Percentiles rank a stretch among this genome's conserved stretches.
Evolutionary conservation across 176 grass and related monocot species (phyloP).

Genomic region (Oryza australiensis): DNA sequence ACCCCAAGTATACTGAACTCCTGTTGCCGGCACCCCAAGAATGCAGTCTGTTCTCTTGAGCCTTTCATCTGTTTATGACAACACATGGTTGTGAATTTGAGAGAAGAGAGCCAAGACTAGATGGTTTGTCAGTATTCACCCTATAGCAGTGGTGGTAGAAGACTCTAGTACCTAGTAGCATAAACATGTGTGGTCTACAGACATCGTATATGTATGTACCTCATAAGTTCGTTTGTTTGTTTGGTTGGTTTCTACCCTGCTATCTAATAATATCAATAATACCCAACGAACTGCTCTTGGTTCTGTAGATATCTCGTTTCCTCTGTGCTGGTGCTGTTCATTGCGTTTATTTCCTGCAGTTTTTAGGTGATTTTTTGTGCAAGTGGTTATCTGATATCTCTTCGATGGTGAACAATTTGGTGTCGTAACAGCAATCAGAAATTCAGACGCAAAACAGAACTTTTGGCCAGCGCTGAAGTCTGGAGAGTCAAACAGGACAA

Average conservation of each 20-base stretch:
- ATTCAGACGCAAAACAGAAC: too few relatives aligned
- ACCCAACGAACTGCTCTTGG: neutral
- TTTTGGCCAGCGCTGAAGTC: too few relatives aligned
- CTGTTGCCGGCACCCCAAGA: neutral
- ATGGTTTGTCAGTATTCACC: neutral
- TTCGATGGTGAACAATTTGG: neutral
- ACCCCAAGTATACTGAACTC: constrained; percentile 41
- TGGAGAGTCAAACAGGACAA: too few relatives aligned
- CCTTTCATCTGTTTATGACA: neutral
- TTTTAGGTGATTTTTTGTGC: neutral
- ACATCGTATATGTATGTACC: neutral
- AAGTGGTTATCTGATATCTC: neutral
- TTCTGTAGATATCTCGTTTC: neutral
- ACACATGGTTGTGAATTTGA: neutral
- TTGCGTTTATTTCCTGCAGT: neutral
- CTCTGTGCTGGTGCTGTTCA: neutral
- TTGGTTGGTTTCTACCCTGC: constrained; percentile 1
- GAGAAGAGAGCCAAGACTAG: neutral
- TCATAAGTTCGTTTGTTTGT: constrained; percentile 26
- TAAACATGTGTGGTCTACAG: neutral
- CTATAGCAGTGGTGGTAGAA: neutral
- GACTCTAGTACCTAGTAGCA: neutral
- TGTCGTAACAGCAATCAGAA: neutral
- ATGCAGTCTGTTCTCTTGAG: constrained; percentile 18
- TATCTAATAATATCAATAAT: neutral